Base-by-base conservation (phyloP, 768 basidiomycete genomes). In the Tubosaeta sp. region DNA sequence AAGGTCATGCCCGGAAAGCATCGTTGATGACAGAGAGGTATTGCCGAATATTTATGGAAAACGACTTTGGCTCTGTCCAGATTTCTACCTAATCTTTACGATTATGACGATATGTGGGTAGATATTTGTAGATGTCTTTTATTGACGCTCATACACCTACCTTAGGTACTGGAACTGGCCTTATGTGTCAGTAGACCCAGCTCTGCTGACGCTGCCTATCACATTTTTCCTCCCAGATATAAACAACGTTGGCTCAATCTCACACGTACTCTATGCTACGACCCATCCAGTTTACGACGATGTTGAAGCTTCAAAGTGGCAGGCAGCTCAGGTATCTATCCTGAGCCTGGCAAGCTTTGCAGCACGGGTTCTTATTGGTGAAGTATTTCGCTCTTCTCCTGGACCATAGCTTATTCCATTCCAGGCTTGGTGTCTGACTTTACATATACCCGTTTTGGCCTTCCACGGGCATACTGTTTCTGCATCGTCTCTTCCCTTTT, bases 291-390 rank as follows among this genome's bases (percentile, higher is more conserved):
- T 73, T 3, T 92, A 87, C 60, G 82, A 91, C 58, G 80, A 81
- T 18, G 63, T 77, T 0, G 78, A 79, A 54, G 83, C 88, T 0
- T 76, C 84, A 1, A 76, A 79, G 48, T 87, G 84, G 81, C 94
- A 96, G 71, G 82, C 89, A 0, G 74, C 80, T 4, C 92, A 96
- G 61, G 94, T 96, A 1, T 90, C 91, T 0, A 75, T 80, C 6
- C 76, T 94, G 55, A 91, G 88, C 59, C 50, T 94, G 22, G 85
- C 83, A 69, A 96, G 91, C 63, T 95, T 84, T 49, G 58, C 75
- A 1, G 92, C 92, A 2, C 81, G 93, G 34, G 78, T 94, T 40
- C 52, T 83, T 24, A 84, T 92, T 14, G 91, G 90, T 90, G 40
- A 48, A 9, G 13, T 25, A 36, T 25, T 13, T 22, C 1, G 9